Evolutionary conservation across 2,329 filamentous ascomycete genomes (phyloP), one percentile per base, ranked within the genome.

Genomic region (Colletotrichum costaricense): DNA sequence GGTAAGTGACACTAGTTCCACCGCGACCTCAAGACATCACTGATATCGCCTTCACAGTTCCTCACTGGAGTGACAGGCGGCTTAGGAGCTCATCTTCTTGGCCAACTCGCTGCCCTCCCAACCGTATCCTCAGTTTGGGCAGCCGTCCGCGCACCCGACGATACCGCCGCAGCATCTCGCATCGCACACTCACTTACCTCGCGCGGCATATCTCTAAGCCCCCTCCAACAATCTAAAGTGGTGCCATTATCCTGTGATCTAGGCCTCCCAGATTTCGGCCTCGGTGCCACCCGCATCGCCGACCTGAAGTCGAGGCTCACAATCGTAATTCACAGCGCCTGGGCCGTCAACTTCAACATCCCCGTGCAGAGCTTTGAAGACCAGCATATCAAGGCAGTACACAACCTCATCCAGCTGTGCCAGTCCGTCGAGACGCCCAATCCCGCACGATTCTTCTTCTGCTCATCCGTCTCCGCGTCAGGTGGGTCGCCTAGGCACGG

Each of bases 51-150:
- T 28, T 38, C 56, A 62, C 14, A 84, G 79, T 75, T 91, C 12
- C 79, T 92, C 11, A 92, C 91, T 1, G 91, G 91, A 8, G 87
- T 87, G 0, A 92, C 91, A 0, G 91, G 91, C 1, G 89, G 88
- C 5, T 81, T 93, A 0, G 91, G 91, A 4, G 86, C 89, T 0
- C 88, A 91, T 67, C 81, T 91, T 0, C 83, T 91, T 19, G 42
- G 3, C 0, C 86, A 91, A 16, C 84, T 93, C 2, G 87, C 89
- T 2, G 84, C 88, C 1, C 84, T 88, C 19, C 42, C 42, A 11
- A 89, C 90, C 42, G 85, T 93, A 16, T 83, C 82, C 33, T 80
- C 81, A 49, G 42, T 49, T 8, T 49, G 42, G 42, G 42, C 42
- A n/a, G 19, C 42, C 16, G 86, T 88, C n/a, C 84, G 87, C 63